Percentiles rank a stretch among this genome's conserved stretches.
Conservation (phyloP, 2,329 filamentous ascomycete species). For the Microthyrium microscopicum region DNA sequence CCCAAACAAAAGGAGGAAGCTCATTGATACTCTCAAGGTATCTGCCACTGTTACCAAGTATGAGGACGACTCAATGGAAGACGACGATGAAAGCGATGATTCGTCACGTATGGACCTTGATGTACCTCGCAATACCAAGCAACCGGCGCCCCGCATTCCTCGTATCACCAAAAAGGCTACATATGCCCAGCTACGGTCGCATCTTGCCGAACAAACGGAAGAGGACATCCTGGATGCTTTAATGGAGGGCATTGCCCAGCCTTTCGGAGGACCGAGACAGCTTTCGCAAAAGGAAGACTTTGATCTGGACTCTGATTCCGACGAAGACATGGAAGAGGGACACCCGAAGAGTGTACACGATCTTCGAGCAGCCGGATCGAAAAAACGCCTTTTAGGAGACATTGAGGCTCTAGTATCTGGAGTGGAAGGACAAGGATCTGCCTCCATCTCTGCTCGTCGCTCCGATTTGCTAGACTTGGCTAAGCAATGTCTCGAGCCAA, state of each 20-base stretch:
- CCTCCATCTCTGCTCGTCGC: constrained; percentile 30
- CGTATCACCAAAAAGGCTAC: constrained; percentile 31
- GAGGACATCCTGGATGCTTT: constrained; percentile 7
- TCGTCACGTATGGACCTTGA: not conserved
- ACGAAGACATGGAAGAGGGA: constrained; percentile 30
- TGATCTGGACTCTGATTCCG: constrained; percentile 9
- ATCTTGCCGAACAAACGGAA: constrained; percentile 34
- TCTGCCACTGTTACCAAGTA: not conserved
- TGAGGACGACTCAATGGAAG: constrained; percentile 12
- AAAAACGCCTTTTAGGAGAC: constrained; percentile 38
- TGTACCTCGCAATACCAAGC: constrained; percentile 13
- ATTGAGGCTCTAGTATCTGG: constrained; percentile 42
- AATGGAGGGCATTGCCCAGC: constrained; percentile 5
- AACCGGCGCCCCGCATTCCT: constrained; percentile 12
- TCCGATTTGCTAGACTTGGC: constrained; percentile 40
- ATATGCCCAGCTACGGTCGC: constrained; percentile 42
- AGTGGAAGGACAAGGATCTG: constrained; percentile 29
- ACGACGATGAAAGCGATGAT: constrained; percentile 10
- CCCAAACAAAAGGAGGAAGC: not conserved
- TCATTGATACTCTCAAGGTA: constrained; percentile 8
- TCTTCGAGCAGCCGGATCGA: constrained; percentile 40
- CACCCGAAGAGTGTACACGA: constrained; percentile 43
- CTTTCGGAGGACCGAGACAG: not conserved
- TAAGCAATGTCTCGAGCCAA: constrained; percentile 37
- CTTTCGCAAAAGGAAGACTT: constrained; percentile 2